Evolutionary conservation across 108 stramenopile species (phyloP), one percentile per base, ranked within the genome.

Genomic region (Schizochytrium sp.): DNA sequence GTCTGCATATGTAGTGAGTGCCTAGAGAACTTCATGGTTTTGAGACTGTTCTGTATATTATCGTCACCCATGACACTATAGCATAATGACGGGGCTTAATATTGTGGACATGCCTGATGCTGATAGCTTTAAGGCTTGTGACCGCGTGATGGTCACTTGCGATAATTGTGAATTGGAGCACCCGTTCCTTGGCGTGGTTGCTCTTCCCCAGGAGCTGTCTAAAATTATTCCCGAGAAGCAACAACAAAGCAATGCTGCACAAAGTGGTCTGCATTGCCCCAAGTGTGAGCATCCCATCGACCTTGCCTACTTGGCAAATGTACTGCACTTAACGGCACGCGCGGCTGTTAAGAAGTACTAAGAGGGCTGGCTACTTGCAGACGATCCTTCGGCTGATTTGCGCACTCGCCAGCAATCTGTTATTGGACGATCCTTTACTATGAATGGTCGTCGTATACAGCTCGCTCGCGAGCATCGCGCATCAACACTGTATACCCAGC

Each of bases 391-490:
- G 4, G 44, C 72, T 49, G 61, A 73, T 28, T 57, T 53, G 41
- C 91, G 92, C 58, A 94, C 94, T 17, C 92, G 93, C 40, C 93
- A 93, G 87, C 90, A 91, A 45, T 92, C 93, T 10, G 93, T 94
- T 40, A 58, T 87, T 50, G 94, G 93, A 53, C 64, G 46, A 19
- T 90, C 91, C 4, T 94, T 93, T 87, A 61, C 64, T 12, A 53
- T 46, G 38, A 57, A 45, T 10, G 92, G 92, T 61, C 93, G 94
- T 61, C 93, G 90, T 61, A 92, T 93, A 15, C 44, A 87, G 46
- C 45, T 89, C 13, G 61, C 53, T 17, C 73, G 57, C 72, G 88
- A 94, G 91, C 93, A 93, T 87, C 64, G 91, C 46, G 93, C 92
- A 76, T 88, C 88, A 83, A 57, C 38, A 28, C 89, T 94, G 55